Base-by-base conservation (phyloP, 2,329 filamentous ascomycete genomes). In the Paradendryphiella salina region DNA sequence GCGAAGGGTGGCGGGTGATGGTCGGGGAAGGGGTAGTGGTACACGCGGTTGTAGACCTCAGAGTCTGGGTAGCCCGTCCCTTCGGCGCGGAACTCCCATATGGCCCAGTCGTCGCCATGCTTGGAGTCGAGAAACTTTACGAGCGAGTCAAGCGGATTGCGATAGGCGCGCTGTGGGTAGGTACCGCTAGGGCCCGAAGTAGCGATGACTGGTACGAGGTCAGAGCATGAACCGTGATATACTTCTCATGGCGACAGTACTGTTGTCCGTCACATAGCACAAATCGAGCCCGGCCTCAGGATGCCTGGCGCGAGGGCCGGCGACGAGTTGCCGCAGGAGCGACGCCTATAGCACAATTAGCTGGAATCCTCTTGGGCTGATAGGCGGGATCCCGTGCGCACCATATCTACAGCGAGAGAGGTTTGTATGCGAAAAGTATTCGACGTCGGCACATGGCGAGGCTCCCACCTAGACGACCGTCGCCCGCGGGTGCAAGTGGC, bases 21-120 rank as follows among this genome's bases (percentile, higher is more conserved):
- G 70, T 99, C 94, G 0, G 94, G 94, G 85, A 90, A 99, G 0
- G 94, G 94, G 67, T 92, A 97, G 75, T 99, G 94, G 57, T 87
- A 84, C 57, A 97, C 86, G 3, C 92, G 82, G 28, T 84, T 82
- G 70, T 96, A 90, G 1, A 99, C 93, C 50, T 92, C 89, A 14
- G 85, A 83, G 68, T 99, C 94, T 0, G 91, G 91, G 66, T 99
- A 99, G 1, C 94, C 94, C 0, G 94, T 96, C 4, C 94, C 94
- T 72, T 99, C 94, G 29, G 91, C 94, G 37, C 94, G 86, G 65
- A 99, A 99, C 75, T 99, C 94, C 90, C 93, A 99, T 65, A 99
- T 96, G 3, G 88, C 85, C 94, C 94, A 99, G 57, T 94, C 79
- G 20, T 85, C 76, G 54, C 66, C 66, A 74, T 99, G 94, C 66